Evolutionary conservation across 495 filamentous ascomycete genomes (phyloP).

Genomic region (Aspergillus homomorphus): DNA sequence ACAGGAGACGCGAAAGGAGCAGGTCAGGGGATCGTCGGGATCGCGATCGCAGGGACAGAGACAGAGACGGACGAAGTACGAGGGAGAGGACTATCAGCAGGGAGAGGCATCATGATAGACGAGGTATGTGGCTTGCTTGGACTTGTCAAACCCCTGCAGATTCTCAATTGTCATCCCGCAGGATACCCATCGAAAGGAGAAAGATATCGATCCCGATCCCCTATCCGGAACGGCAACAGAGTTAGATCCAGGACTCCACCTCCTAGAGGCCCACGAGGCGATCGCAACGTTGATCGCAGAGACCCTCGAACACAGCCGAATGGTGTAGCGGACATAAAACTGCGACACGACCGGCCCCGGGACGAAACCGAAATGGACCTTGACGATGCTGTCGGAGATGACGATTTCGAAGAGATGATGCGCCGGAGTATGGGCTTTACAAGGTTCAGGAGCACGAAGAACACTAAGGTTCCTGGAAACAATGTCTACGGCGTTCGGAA

Average conservation of each 20-base stretch:
- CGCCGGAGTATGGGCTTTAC: constrained; percentile 83
- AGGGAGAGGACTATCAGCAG: constrained; percentile 44
- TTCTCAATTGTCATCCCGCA: constrained; percentile 13
- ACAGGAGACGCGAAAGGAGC: constrained; percentile 40
- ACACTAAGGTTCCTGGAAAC: constrained; percentile 88
- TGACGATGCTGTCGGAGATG: constrained; percentile 55
- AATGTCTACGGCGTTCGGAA: constrained; percentile 79
- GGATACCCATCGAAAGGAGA: constrained; percentile 35
- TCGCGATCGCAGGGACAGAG: constrained; percentile 35
- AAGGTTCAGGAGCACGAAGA: constrained; percentile 81
- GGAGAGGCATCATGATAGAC: constrained; percentile 43
- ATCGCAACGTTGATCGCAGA: constrained; percentile 35
- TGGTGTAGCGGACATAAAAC: constrained; percentile 23
- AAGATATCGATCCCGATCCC: constrained; percentile 45
- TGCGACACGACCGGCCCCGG: constrained; percentile 17
- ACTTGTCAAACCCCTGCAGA: constrained; percentile 11
- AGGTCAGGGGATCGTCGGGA: constrained; percentile 47
- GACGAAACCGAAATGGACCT: constrained; percentile 44
- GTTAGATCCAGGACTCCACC: constrained; percentile 38
- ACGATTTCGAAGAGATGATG: constrained; percentile 74
- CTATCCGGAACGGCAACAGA: constrained; percentile 39
- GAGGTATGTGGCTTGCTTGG: constrained; percentile 29
- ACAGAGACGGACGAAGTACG: constrained; percentile 38
- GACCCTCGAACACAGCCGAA: constrained; percentile 29
- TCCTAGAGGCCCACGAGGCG: constrained; percentile 30